Percentiles rank a stretch among this genome's conserved stretches.
Conservation (phyloP, 2,329 filamentous ascomycete species). For the Alternaria sp. region DNA sequence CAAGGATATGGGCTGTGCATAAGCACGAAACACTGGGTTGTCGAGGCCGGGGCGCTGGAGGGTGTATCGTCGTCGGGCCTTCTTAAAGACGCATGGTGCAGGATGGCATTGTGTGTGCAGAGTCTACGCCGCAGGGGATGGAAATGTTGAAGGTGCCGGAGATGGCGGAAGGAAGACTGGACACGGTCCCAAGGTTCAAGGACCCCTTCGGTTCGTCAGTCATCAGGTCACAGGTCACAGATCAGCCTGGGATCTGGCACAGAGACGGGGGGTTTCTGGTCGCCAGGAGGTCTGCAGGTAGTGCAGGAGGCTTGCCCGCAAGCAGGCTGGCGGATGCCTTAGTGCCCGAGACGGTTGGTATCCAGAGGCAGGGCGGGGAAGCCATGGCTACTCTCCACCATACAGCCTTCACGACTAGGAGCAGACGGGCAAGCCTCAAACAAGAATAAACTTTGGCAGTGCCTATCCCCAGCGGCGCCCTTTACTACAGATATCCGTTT, state of each 20-base stretch:
- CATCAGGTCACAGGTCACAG: constrained; percentile 30
- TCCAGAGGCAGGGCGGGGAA: constrained; percentile 25
- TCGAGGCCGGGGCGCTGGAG: constrained; percentile 2
- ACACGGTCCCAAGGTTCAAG: constrained; percentile 15
- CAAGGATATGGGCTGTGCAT: constrained; percentile 35
- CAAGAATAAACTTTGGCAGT: not conserved
- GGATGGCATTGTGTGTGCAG: constrained; percentile 28
- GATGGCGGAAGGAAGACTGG: constrained; percentile 19
- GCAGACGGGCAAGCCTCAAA: not conserved
- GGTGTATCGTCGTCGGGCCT: constrained; percentile 15
- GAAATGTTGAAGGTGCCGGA: constrained; percentile 18
- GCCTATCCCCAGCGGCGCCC: not conserved
- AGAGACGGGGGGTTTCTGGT: constrained; percentile 25
- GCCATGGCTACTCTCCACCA: constrained; percentile 10
- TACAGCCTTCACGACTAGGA: constrained; percentile 6
- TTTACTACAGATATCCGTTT: not conserved
- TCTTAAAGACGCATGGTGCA: constrained; percentile 27
- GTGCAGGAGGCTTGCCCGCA: constrained; percentile 18
- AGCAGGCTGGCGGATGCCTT: constrained; percentile 15
- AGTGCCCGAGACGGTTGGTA: constrained; percentile 30
- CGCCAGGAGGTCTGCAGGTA: constrained; percentile 28
- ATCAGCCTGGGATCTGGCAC: constrained; percentile 21
- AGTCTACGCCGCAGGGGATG: constrained; percentile 16
- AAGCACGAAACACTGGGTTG: constrained; percentile 24
- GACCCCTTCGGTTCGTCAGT: constrained; percentile 23